A percentile compares a stretch with the other conserved stretches of the same genome.
Evolutionary conservation across 306 rosid genomes (phyloP).

Genomic region (Sicyos edulis): DNA sequence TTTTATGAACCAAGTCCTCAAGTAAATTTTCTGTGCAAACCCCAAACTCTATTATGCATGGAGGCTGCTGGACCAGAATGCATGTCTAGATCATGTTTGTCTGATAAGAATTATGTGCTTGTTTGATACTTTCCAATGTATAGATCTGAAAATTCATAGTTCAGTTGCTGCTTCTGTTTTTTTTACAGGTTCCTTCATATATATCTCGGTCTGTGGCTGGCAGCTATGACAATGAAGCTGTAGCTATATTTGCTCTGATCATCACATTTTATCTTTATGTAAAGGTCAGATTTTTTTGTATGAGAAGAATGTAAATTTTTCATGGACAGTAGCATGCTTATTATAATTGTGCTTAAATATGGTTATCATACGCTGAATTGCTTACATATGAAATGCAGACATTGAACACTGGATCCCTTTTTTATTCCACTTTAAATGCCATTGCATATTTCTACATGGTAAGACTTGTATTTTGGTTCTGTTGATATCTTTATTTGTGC

Average conservation of each 20-base stretch:
- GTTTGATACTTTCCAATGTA: conserved; percentile 3
- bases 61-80: background rate
- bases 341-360: conserved; percentile 39
- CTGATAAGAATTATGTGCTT: conserved; percentile 6
- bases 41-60: background rate
- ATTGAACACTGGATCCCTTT: conserved; percentile 94
- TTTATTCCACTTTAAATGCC: conserved; percentile 90
- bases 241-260: conserved; percentile 96
- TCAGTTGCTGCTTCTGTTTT: conserved; percentile 8
- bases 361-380: conserved; percentile 23
- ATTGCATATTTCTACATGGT: conserved; percentile 98
- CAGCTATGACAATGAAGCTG: conserved; percentile 99
- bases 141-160: background rate
- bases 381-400: conserved; percentile 48
- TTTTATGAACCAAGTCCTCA: background rate
- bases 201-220: conserved; percentile 99
- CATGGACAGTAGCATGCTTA: background rate
- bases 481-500: conserved; percentile 19
- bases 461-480: conserved; percentile 27
- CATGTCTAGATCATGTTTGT: background rate
- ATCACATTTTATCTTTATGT: conserved; percentile 94
- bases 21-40: background rate
- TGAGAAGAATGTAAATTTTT: background rate
- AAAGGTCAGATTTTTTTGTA: conserved; percentile 53
- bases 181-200: conserved; percentile 84